Evolutionary conservation across 805 yeast genomes (phyloP), one percentile per base, ranked within the genome.

Genomic region (Spathaspora arborariae): DNA sequence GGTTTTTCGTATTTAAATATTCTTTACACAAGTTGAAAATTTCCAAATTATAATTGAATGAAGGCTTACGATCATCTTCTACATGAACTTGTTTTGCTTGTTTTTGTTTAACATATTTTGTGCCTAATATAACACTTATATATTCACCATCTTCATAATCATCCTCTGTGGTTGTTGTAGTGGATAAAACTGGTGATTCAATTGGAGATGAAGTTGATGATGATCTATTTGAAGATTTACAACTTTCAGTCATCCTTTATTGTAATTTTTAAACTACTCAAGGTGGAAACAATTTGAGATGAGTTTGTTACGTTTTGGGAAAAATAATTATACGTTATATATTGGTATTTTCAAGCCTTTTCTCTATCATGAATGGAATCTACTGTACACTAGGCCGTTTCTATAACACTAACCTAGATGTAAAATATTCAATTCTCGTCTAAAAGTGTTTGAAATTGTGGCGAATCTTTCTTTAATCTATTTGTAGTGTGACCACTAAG

Each of bases 1-100:
- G 83, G 58, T 91, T 86, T 47, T 79, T 79, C 15, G 74, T 71
- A 41, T 67, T 69, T 4, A 90, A 63, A 55, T 81, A 81, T 38
- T 72, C 67, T 38, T 79, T 73, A 52, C 88, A 81, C 20, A 81
- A 68, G 20, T 73, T 72, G 39, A 83, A 73, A 15, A 82, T 60
- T 39, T 76, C 80, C 43, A 59, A 56, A 48, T 72, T 75, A 51
- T 68, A 72, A 42, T 59, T 59, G 53, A 72, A 72, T 9, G 57
- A 52, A 5, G 56, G 59, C 20, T 53, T 52, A 13, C 44, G 43
- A 39, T 49, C 51, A 16, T 42, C 20, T 16, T 22, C 42, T 18
- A 15, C 20, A 13, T 40, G 22, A 3, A 18, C 2, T 3, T 26
- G 15, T 15, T 26, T 18, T 20, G 8, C 39, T 41, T 37, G 18